These are phyloP conservation scores for Leccinum subrobustum DNA, from an alignment of 1,284 basidiomycete species.

Conservation along the genomic window DNA sequence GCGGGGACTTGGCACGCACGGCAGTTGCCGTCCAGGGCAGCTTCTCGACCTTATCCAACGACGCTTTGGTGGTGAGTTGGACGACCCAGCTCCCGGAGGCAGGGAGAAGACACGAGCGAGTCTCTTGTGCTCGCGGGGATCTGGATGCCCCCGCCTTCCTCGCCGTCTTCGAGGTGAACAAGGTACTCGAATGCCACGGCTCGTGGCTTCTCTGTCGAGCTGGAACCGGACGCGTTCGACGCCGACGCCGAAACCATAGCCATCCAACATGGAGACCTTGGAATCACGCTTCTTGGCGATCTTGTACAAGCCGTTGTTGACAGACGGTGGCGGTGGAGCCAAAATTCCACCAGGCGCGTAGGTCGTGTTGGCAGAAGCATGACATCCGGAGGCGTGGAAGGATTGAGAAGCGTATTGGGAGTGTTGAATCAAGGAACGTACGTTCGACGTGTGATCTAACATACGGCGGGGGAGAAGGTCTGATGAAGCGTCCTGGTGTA, in stretches of 20 bases:
- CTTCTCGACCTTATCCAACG: conserved; percentile 66
- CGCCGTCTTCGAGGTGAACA: conserved; percentile 69
- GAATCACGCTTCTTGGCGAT: conserved; percentile 72
- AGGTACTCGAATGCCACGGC: conserved; percentile 69
- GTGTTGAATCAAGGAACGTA: conserved; percentile 39
- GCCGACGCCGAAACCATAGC: conserved; percentile 82
- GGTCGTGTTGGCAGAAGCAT: conserved; percentile 95
- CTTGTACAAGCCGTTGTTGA: conserved; percentile 79
- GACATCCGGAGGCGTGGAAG: conserved; percentile 68
- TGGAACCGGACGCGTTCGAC: conserved; percentile 80
- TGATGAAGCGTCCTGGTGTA: conserved; percentile 79
- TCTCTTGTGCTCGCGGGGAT: conserved; percentile 62
- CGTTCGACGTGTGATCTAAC: conserved; percentile 87
- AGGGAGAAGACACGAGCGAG: conserved; percentile 77
- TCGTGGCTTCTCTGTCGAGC: conserved; percentile 77
- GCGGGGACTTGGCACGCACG: conserved; percentile 44
- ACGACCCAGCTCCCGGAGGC: conserved; percentile 89
- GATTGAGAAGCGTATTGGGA: conserved; percentile 33
- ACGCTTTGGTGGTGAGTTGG: conserved; percentile 68
- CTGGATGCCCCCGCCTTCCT: conserved; percentile 34
- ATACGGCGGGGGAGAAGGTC: conserved; percentile 86
- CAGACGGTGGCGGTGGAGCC: conserved; percentile 54
- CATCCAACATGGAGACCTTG: conserved; percentile 72
- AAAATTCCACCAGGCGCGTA: conserved; percentile 86
- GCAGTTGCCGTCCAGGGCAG: conserved; percentile 78